These are phyloP conservation scores for Fusarium xylarioides DNA, from an alignment of 2,329 filamentous ascomycete species.

Conservation along the genomic window DNA sequence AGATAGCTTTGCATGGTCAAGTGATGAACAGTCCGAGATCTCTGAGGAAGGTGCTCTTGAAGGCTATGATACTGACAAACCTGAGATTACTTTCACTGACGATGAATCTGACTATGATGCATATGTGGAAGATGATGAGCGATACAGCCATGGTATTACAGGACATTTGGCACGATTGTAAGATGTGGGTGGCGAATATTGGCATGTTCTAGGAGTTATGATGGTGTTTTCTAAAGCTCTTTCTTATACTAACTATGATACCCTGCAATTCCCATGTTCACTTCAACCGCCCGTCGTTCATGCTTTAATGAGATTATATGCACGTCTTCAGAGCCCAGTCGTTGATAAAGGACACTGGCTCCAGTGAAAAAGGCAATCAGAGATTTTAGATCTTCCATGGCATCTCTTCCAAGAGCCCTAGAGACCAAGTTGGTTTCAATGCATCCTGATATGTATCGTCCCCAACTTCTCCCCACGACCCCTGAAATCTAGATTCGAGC, in stretches of 20 bases:
- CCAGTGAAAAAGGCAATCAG: background rate
- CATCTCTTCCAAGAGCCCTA: constrained; percentile 38
- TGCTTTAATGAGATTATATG: background rate
- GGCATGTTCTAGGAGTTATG: background rate
- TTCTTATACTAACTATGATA: constrained; percentile 15
- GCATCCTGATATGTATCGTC: background rate
- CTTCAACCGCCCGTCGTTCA: background rate
- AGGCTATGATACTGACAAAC: background rate
- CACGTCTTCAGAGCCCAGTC: background rate
- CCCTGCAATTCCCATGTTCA: background rate
- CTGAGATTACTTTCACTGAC: background rate
- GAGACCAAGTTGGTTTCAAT: constrained; percentile 25
- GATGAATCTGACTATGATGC: constrained; percentile 1
- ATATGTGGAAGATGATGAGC: background rate
- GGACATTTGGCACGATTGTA: background rate
- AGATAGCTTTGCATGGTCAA: constrained; percentile 15
- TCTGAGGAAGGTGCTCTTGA: constrained; percentile 5
- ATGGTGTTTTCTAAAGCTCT: background rate
- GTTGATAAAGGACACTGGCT: background rate
- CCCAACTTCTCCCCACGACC: background rate
- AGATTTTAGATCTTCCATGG: constrained; percentile 33
- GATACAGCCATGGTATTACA: background rate
- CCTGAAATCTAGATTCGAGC: constrained; percentile 42
- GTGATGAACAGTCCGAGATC: background rate
- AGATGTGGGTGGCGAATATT: background rate